Evolutionary conservation across 306 rosid species (phyloP).

Genomic region (Ziziphus jujuba): DNA sequence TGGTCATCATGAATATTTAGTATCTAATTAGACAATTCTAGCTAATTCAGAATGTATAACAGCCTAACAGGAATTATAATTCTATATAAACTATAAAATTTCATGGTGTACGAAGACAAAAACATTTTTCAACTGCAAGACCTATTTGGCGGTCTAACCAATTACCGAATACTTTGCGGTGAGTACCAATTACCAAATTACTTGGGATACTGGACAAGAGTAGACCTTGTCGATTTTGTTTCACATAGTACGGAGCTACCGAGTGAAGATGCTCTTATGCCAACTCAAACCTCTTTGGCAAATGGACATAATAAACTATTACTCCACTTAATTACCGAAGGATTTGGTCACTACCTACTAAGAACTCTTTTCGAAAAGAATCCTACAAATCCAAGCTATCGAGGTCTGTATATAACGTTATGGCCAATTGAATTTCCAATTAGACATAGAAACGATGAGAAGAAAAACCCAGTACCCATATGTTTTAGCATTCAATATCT

Average conservation of each 20-base stretch:
- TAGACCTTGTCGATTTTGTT: slow-evolving; percentile 29
- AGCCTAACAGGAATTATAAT: too few relatives aligned
- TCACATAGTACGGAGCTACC: slow-evolving; percentile 32
- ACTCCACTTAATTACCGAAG: slow-evolving; percentile 6
- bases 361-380: background rate
- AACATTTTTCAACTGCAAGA: too few relatives aligned
- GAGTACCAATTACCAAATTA: too few relatives aligned
- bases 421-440: background rate
- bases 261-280: slow-evolving; percentile 29
- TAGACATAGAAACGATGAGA: slow-evolving; percentile 1
- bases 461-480: slow-evolving; percentile 17
- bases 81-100: too few relatives aligned
- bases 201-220: slow-evolving; percentile 28
- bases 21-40: too few relatives aligned
- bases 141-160: slow-evolving; percentile 14
- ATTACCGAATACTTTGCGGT: background rate
- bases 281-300: slow-evolving; percentile 18
- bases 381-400: slow-evolving; percentile 17
- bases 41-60: too few relatives aligned
- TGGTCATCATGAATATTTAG: too few relatives aligned
- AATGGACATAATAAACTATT: slow-evolving; percentile 16
- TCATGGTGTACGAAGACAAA: too few relatives aligned
- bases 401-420: background rate
- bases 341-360: slow-evolving; percentile 15
- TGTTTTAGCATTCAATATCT: background rate